Percentiles rank a stretch among this genome's conserved stretches.
Evolutionary conservation across 371 early-diverging fungal species (phyloP).

Genomic region (Mortierella sp.): DNA sequence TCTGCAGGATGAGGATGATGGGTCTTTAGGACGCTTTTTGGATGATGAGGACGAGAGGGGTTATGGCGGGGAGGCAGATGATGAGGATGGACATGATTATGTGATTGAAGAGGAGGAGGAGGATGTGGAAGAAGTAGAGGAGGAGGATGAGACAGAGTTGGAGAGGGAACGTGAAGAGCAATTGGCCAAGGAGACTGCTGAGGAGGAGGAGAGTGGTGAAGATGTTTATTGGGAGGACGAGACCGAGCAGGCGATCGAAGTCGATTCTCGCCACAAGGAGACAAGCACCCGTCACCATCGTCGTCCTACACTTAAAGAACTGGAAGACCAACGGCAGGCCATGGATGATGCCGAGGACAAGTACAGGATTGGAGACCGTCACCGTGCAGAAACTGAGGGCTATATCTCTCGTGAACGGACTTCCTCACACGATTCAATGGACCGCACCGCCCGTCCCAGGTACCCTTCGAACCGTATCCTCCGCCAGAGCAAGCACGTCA

Average conservation of each 20-base stretch:
- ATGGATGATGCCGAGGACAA: not conserved
- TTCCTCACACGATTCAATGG: not conserved
- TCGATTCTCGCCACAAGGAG: not conserved
- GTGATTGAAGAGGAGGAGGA: not conserved
- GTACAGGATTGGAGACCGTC: conserved; percentile 3
- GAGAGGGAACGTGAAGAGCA: conserved; percentile 11
- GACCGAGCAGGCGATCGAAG: conserved; percentile 15
- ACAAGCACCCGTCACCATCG: not conserved
- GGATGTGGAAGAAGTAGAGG: not conserved
- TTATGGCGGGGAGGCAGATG: not conserved
- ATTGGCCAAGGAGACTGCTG: conserved; percentile 1
- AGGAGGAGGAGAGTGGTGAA: not conserved
- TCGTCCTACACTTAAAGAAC: not conserved
- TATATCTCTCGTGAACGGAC: not conserved
- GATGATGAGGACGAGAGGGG: conserved; percentile 7
- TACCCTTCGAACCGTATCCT: conserved; percentile 18
- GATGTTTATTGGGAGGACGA: conserved; percentile 28
- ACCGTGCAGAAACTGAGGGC: conserved; percentile 6
- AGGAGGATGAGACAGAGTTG: conserved; percentile 28
- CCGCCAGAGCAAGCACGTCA: conserved; percentile 25
- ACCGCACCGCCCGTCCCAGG: not conserved
- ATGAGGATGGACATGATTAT: conserved; percentile 15
- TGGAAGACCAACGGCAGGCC: conserved; percentile 1
- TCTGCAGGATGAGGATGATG: conserved; percentile 38
- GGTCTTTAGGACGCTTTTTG: not conserved